Base-by-base conservation (phyloP, 495 filamentous ascomycete genomes). In the Penicillium flavigenum region DNA sequence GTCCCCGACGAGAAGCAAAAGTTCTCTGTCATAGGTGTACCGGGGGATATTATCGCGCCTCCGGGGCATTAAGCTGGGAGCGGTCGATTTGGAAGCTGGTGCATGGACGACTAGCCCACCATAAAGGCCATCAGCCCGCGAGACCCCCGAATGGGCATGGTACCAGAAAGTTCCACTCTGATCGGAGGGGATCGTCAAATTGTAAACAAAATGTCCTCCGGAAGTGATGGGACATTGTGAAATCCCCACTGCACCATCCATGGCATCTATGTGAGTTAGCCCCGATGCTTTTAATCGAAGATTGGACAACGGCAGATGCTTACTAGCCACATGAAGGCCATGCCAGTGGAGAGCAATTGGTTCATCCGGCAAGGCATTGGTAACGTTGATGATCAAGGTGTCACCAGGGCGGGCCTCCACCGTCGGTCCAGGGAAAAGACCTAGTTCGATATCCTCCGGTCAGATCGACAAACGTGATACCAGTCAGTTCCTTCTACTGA, bases 161-260 rank as follows among this genome's bases (percentile, higher is more conserved):
- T 92, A 92, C 90, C 90, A 92, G 70, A 89, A 92, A 2, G 88
- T 90, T 17, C 89, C 89, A 6, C 83, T 83, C 68, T 91, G 86
- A 58, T 87, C 74, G 19, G 83, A 65, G 71, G 89, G 65, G 67
- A 90, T 88, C 14, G 85, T 87, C 64, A 94, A 85, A 66, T 91
- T 86, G 63, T 92, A 92, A n/a, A 77, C 82, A 54, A 92, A 86
- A 38, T 73, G 79, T 32, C 71, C 66, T 8, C 88, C 89, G 0
- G 88, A 84, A 5, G 77, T 64, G 44, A 90, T 83, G 4, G 79
- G 66, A 57, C 86, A 90, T 64, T 93, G 89, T 16, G 83, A 85
- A 27, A 85, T 81, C 12, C 83, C 82, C 1, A 75, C 75, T 5
- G 86, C 79, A 0, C 90, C 90, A 67, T 94, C 90, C 89, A 92